A percentile compares a stretch with the other conserved stretches of the same genome.
Evolutionary conservation across 1,139 yeast species (phyloP).

Genomic region (Kodamaea alishanica): DNA sequence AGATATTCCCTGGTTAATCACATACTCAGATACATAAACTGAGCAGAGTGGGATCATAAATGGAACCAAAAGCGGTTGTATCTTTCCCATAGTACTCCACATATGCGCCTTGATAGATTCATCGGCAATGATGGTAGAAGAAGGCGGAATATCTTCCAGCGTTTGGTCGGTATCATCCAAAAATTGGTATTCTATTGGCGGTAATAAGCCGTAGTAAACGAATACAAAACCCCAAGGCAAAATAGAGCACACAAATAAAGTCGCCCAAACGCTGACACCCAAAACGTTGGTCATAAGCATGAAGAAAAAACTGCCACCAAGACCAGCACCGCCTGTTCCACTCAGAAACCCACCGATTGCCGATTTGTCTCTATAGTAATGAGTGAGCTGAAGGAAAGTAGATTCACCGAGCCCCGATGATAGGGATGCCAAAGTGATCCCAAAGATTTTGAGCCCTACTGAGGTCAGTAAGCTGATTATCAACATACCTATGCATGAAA

Average conservation of each 20-base stretch:
- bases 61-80: conserved; percentile 56
- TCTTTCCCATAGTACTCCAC: conserved; percentile 34
- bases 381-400: conserved; percentile 82
- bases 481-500: conserved; percentile 77
- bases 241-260: conserved; percentile 31
- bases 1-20: conserved; percentile 86
- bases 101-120: conserved; percentile 22
- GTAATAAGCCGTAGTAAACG: conserved; percentile 29
- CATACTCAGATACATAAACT: conserved; percentile 83
- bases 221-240: conserved; percentile 37
- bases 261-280: conserved; percentile 28
- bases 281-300: conserved; percentile 39
- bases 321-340: conserved; percentile 95
- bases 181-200: conserved; percentile 10
- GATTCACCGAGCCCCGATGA: conserved; percentile 91
- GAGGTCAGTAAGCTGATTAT: conserved; percentile 49
- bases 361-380: conserved; percentile 47
- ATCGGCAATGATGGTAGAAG: background rate
- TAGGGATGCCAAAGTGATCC: conserved; percentile 76
- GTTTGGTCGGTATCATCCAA: background rate
- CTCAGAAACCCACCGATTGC: conserved; percentile 85
- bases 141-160: no score
- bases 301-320: conserved; percentile 63
- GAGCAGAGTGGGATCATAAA: conserved; percentile 80
- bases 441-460: conserved; percentile 47